Conservation (phyloP, 2,329 filamentous ascomycete genomes). For the Ophiobolus disseminans region DNA sequence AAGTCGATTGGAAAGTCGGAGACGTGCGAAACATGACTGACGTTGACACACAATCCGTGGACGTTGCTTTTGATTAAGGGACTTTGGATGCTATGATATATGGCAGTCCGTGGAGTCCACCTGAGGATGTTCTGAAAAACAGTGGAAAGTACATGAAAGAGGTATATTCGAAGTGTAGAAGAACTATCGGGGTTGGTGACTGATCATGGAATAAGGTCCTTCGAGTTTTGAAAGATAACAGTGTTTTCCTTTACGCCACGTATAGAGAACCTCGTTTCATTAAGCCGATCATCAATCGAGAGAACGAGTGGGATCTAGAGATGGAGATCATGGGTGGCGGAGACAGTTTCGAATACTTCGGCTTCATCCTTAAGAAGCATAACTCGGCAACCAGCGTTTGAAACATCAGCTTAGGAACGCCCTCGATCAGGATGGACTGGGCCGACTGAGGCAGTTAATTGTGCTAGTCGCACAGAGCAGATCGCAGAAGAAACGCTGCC, state of each 20-base stretch:
- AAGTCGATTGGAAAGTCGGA: constrained; percentile 59
- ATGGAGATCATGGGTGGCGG: constrained; percentile 29
- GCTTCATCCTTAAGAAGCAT: no score
- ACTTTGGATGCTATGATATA: constrained; percentile 65
- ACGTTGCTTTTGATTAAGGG: constrained; percentile 65
- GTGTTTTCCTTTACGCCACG: constrained; percentile 59
- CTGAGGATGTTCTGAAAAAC: constrained; percentile 57
- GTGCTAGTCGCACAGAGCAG: no score
- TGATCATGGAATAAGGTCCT: constrained; percentile 47
- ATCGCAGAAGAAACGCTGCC: no score
- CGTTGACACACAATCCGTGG: constrained; percentile 53
- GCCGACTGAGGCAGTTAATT: no score
- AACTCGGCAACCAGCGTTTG: no score
- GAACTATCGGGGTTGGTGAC: background rate
- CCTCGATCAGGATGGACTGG: no score
- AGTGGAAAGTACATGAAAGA: constrained; percentile 59
- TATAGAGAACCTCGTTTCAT: constrained; percentile 44
- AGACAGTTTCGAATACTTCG: constrained; percentile 34
- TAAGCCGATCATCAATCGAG: constrained; percentile 32
- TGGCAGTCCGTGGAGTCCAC: constrained; percentile 62
- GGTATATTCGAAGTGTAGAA: constrained; percentile 45
- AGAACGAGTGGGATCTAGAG: constrained; percentile 30
- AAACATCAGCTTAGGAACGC: no score
- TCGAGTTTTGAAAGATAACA: constrained; percentile 57
- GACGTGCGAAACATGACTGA: constrained; percentile 61